Evolutionary conservation across 148 eudicot genomes (phyloP).

Genomic region (Arctostaphylos glauca): DNA sequence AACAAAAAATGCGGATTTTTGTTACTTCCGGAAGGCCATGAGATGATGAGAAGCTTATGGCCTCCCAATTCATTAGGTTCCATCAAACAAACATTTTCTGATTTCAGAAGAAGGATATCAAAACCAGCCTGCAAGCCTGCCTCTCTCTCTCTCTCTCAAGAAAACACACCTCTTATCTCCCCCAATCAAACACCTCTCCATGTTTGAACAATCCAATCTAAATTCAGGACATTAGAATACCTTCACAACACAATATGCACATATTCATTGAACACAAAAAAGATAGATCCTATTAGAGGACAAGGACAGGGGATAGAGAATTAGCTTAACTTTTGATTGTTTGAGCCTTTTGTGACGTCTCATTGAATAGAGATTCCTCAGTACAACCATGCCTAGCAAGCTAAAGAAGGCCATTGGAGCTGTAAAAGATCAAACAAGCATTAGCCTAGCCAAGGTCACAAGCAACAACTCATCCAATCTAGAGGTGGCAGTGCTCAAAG

Average conservation of each 20-base stretch:
- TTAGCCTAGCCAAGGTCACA: constrained; percentile 73
- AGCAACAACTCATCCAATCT: constrained; percentile 45
- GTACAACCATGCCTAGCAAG: constrained; percentile 60
- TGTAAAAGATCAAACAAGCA: constrained; percentile 91
- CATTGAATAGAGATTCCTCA: neutral
- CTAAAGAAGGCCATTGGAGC: constrained; percentile 72
- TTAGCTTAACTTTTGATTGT: neutral
- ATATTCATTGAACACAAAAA: neutral
- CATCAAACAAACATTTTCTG: neutral
- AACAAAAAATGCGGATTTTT: neutral
- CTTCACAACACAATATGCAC: neutral
- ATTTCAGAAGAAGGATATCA: neutral
- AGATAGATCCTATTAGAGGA: no score
- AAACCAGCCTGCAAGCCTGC: neutral
- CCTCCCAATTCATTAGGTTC: neutral
- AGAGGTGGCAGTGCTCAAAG: constrained; percentile 71
- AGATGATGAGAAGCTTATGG: constrained; percentile 6
- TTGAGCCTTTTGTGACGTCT: neutral
- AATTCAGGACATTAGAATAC: neutral
- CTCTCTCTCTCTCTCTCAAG: neutral
- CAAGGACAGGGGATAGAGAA: neutral
- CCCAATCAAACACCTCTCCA: neutral
- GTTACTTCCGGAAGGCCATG: neutral
- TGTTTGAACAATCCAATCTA: neutral
- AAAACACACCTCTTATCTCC: constrained; percentile 10